Percentiles rank a stretch among this genome's conserved stretches.
Conservation (phyloP, 2,329 filamentous ascomycete genomes). For the Drechslerella stenobrocha region DNA sequence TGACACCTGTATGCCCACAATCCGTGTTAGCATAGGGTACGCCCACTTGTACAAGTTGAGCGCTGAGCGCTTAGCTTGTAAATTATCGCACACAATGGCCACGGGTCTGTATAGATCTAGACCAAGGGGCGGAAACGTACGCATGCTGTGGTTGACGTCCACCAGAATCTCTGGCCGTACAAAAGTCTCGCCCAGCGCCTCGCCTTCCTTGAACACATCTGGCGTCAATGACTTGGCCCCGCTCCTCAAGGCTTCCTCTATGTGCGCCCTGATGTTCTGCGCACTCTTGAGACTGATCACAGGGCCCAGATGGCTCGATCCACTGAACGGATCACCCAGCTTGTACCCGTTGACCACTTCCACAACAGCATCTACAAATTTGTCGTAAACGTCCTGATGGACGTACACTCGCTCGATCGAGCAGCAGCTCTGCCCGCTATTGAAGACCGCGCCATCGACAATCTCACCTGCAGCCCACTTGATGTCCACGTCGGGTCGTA, state of each 20-base stretch:
- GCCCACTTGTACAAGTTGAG: no score
- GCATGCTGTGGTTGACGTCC: conserved; percentile 68
- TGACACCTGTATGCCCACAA: conserved; percentile 72
- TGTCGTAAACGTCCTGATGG: conserved; percentile 77
- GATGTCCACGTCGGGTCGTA: conserved; percentile 81
- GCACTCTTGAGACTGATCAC: conserved; percentile 72
- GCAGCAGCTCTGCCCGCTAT: conserved; percentile 97
- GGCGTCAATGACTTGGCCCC: conserved; percentile 85
- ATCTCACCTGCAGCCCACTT: conserved; percentile 92
- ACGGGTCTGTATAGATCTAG: background rate
- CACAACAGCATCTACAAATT: conserved; percentile 77
- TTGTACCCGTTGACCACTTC: conserved; percentile 66
- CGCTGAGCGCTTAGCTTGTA: no score
- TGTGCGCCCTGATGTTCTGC: conserved; percentile 68
- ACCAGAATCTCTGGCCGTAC: conserved; percentile 82
- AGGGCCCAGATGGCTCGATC: conserved; percentile 66
- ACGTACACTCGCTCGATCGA: conserved; percentile 91
- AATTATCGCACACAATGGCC: no score
- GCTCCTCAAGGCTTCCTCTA: conserved; percentile 78
- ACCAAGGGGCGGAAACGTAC: conserved; percentile 17
- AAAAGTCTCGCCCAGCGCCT: conserved; percentile 59
- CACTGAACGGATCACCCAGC: conserved; percentile 85
- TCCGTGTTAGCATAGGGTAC: no score
- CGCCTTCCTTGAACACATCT: conserved; percentile 56
- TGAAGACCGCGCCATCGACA: conserved; percentile 94